Percentiles rank a stretch among this genome's conserved stretches.
Conservation (phyloP, 1,284 basidiomycete genomes). For the Thecaphora thlaspeos region DNA sequence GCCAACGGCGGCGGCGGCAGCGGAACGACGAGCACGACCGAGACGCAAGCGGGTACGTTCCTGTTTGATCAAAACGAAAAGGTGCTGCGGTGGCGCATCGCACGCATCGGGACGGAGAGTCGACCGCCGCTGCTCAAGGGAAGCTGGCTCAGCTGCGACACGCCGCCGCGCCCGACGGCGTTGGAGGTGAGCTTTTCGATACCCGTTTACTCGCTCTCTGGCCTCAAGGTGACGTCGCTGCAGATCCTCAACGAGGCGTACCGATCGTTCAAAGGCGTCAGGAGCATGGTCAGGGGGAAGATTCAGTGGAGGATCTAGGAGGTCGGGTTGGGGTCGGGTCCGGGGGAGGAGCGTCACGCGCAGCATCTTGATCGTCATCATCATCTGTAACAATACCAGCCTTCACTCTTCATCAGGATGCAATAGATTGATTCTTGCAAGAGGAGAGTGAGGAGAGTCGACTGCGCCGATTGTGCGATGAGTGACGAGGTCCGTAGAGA, state of each 20-base stretch:
- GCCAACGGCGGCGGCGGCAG: slow-evolving; percentile 2
- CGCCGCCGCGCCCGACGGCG: slow-evolving; percentile 68
- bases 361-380: no score
- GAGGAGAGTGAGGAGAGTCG: no score
- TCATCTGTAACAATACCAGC: no score
- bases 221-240: slow-evolving; percentile 79
- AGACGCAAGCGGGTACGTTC: slow-evolving; percentile 22
- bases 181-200: slow-evolving; percentile 73
- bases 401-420: no score
- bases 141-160: slow-evolving; percentile 16
- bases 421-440: no score
- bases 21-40: background rate
- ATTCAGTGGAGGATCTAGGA: slow-evolving; percentile 40
- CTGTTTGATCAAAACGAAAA: slow-evolving; percentile 39
- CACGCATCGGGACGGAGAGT: slow-evolving; percentile 8
- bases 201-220: slow-evolving; percentile 72
- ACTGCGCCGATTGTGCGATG: no score
- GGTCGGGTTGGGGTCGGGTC: no score
- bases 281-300: slow-evolving; percentile 54
- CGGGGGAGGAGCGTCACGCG: no score
- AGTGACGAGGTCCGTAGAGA: no score
- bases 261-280: slow-evolving; percentile 68
- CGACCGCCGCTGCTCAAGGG: slow-evolving; percentile 26
- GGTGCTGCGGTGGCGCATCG: slow-evolving; percentile 36
- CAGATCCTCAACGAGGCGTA: slow-evolving; percentile 66